Percentiles rank a stretch among this genome's conserved stretches.
These are phyloP conservation scores for Plantago elongata DNA, from an alignment of 257 asterid genomes.

Conservation along the genomic window DNA sequence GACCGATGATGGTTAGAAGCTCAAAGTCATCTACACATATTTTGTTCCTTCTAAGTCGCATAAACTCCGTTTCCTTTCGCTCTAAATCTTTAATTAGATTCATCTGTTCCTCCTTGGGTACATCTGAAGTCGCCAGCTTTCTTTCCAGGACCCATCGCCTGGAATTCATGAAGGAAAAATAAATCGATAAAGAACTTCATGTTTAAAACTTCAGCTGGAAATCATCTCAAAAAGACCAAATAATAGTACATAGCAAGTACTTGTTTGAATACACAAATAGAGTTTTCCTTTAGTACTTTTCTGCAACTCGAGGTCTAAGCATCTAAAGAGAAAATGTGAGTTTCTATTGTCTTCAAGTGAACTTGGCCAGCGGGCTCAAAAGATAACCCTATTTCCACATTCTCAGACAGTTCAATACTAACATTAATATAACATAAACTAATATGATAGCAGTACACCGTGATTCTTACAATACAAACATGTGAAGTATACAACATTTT, in stretches of 20 bases:
- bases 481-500: neutral
- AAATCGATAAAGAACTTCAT: neutral
- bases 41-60: slow-evolving; percentile 90
- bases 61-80: slow-evolving; percentile 89
- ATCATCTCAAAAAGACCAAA: neutral
- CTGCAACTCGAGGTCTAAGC: slow-evolving; percentile 10
- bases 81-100: slow-evolving; percentile 82
- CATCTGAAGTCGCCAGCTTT: slow-evolving; percentile 96
- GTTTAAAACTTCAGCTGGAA: slow-evolving; percentile 5
- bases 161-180: slow-evolving; percentile 20
- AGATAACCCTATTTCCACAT: neutral
- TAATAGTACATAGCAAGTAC: neutral
- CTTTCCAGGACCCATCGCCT: slow-evolving; percentile 95
- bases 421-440: neutral
- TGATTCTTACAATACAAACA: neutral
- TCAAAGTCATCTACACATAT: slow-evolving; percentile 96
- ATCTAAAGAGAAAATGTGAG: neutral
- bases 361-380: neutral
- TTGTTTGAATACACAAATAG: neutral
- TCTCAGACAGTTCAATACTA: neutral
- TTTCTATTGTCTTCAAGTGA: slow-evolving; percentile 3
- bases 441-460: neutral
- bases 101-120: slow-evolving; percentile 87
- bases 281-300: slow-evolving; percentile 4
- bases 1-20: slow-evolving; percentile 90